phyloP scores from a whole-genome alignment of 352 stramenopile genomes.

The Globisporangium sylvaticum region DNA sequence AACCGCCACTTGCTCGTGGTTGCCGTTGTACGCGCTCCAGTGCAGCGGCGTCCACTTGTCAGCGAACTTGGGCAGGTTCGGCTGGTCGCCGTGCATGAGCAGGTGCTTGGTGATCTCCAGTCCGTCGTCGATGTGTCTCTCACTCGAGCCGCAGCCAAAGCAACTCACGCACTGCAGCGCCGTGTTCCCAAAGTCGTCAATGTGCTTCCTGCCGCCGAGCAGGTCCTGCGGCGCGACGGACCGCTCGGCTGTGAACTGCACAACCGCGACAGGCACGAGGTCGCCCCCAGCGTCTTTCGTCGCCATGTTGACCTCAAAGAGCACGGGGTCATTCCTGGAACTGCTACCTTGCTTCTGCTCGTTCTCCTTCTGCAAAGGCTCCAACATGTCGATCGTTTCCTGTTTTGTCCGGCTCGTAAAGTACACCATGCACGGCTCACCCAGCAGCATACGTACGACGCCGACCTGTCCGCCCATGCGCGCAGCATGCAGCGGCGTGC shows the following conservation, averaged over 20 bases:
- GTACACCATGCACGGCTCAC: conserved; percentile 52
- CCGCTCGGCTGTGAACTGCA: conserved; percentile 43
- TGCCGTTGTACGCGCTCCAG: conserved; percentile 74
- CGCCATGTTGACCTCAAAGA: conserved; percentile 47
- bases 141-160: conserved; percentile 65
- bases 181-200: conserved; percentile 80
- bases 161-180: conserved; percentile 72
- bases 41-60: conserved; percentile 75
- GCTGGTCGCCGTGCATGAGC: conserved; percentile 60
- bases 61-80: conserved; percentile 60
- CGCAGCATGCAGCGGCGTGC: conserved; percentile 60
- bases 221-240: conserved; percentile 41
- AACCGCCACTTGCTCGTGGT: conserved; percentile 56
- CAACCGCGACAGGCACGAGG: conserved; percentile 37
- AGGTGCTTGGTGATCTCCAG: conserved; percentile 60
- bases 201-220: conserved; percentile 38
- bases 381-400: conserved; percentile 41
- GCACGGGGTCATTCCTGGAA: not conserved
- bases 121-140: conserved; percentile 57
- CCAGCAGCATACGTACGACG: conserved; percentile 61
- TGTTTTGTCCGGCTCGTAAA: conserved; percentile 53
- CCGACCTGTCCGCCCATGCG: conserved; percentile 62
- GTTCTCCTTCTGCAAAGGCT: conserved; percentile 29
- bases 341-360: not conserved
- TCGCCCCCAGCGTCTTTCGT: conserved; percentile 34